Base-by-base conservation (phyloP, 208 protist species). In the Trypanosoma scelopori region DNA sequence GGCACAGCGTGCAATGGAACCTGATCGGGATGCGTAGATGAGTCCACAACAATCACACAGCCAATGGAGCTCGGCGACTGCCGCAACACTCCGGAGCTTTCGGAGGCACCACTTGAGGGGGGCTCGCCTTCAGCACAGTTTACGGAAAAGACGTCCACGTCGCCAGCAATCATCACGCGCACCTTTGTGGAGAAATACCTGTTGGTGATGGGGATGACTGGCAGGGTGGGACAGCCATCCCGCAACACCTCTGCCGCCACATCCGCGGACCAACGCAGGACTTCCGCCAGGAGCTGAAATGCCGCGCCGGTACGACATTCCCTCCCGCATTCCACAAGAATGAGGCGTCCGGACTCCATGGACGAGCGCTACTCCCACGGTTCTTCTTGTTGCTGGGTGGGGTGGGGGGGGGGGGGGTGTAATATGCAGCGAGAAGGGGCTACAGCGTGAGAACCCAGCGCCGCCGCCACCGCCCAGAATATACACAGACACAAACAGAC, bases 1-100 rank as follows among this genome's bases (percentile, higher is more conserved):
- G 75, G 59, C 41, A 86, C 42, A 42, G 53, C 30, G 50, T 90
- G 78, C 84, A 80, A 87, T n/a, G 78, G 70, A 51, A 90, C 55
- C 7, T 41, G 30, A 0, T 65, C 55, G 1, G 80, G 74, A 23
- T 65, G 39, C 32, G 80, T 77, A 13, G 64, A 43, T 12, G 61
- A 42, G 20, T 68, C 41, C 11, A 75, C 80, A 18, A 83, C 16
- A 41, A 90, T 48, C 41, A 87, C 78, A 28, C 72, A 77, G 5
- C 80, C 80, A 42, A 74, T 74, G 6, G 55, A 5, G 27, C 18
- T 50, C 16, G 43, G 20, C 0, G 12, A 53, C 1, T 68, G 27
- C 63, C 23, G 60, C 59, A 69, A 30, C 39, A 65, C 23, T 3
- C 11, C 27, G 13, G 48, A 51, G 35, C 20, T 27, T 20, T 11